Conservation (phyloP, 768 basidiomycete species). For the Rhodotorula toruloides region DNA sequence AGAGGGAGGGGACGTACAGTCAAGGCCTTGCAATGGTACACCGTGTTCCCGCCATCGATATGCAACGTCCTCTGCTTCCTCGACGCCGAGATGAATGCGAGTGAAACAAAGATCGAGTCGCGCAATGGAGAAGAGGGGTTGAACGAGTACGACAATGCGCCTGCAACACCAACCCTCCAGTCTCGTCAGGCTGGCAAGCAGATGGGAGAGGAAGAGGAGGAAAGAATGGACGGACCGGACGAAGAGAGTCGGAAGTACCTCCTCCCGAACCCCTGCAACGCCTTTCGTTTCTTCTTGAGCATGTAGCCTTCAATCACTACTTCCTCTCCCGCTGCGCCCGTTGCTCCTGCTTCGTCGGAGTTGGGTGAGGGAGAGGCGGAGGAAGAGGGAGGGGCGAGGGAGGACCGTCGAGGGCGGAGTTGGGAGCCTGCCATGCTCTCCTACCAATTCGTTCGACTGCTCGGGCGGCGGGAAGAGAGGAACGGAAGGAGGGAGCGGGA, state of each 20-base stretch:
- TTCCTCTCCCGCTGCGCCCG: background rate
- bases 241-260: constrained; percentile 18
- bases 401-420: too few species aligned
- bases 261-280: constrained; percentile 33
- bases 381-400: background rate
- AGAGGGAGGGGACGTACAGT: constrained; percentile 7
- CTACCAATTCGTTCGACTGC: too few species aligned
- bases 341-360: background rate
- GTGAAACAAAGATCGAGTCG: constrained; percentile 30
- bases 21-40: constrained; percentile 35
- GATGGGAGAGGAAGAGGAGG: background rate
- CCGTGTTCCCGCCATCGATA: constrained; percentile 34
- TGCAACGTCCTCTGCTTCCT: constrained; percentile 22
- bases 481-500: too few species aligned
- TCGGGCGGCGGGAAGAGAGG: too few species aligned
- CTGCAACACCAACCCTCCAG: too few species aligned
- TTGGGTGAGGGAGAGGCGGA: background rate
- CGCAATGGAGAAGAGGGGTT: constrained; percentile 29
- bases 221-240: background rate
- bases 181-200: too few species aligned
- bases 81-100: constrained; percentile 28
- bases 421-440: too few species aligned
- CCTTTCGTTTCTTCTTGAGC: constrained; percentile 38
- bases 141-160: constrained; percentile 36
- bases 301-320: constrained; percentile 33